Conservation (phyloP, 352 stramenopile species). For the Globisporangium splendens region DNA sequence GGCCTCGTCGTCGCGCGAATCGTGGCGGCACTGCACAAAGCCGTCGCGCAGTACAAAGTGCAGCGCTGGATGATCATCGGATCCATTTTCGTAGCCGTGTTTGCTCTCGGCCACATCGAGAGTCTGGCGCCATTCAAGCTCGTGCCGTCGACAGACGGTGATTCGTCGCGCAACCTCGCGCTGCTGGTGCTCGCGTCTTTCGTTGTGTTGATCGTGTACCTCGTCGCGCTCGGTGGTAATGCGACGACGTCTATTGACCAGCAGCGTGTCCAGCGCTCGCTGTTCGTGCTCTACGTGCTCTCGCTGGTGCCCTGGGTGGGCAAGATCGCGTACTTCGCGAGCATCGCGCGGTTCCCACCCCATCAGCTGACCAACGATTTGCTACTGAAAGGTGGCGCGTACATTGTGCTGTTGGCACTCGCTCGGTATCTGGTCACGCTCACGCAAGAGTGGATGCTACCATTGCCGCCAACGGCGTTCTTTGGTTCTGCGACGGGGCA, state of each 20-base stretch:
- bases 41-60: conserved; percentile 18
- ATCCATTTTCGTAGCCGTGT: conserved; percentile 32
- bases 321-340: conserved; percentile 57
- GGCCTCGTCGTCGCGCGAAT: conserved; percentile 37
- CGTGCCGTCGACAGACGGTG: conserved; percentile 9
- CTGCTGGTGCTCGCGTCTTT: conserved; percentile 50
- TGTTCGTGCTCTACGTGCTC: conserved; percentile 51
- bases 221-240: conserved; percentile 44
- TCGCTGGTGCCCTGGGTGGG: conserved; percentile 63
- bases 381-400: conserved; percentile 36
- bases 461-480: conserved; percentile 68
- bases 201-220: conserved; percentile 39
- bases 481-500: conserved; percentile 54
- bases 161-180: conserved; percentile 34
- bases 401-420: conserved; percentile 34
- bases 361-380: conserved; percentile 37
- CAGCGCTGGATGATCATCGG: conserved; percentile 47
- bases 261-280: conserved; percentile 46
- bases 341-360: conserved; percentile 39
- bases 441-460: conserved; percentile 57
- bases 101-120: conserved; percentile 36
- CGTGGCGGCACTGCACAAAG: conserved; percentile 17
- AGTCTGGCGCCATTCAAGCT: conserved; percentile 23
- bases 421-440: conserved; percentile 42
- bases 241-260: conserved; percentile 38